Evolutionary conservation across 2,329 filamentous ascomycete genomes (phyloP).

Genomic region (Periconia sp.): DNA sequence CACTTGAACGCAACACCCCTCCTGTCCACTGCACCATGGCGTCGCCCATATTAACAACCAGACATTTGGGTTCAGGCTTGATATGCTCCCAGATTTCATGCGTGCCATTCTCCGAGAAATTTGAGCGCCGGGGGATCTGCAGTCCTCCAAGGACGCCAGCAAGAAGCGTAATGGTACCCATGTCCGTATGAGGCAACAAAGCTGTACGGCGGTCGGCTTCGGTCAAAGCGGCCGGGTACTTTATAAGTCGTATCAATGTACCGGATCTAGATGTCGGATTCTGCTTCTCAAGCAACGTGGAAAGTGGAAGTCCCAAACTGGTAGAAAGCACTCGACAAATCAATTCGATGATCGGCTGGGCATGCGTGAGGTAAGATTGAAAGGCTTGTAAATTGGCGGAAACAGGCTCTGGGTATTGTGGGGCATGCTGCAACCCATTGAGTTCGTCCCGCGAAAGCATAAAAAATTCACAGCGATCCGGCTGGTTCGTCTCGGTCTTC

Average conservation of each 20-base stretch:
- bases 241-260: constrained; percentile 2
- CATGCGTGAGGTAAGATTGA: no score
- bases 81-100: background rate
- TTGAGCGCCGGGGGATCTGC: background rate
- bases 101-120: background rate
- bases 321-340: no score
- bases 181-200: constrained; percentile 2
- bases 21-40: constrained; percentile 3
- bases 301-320: background rate
- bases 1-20: background rate
- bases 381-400: no score
- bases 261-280: background rate
- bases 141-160: background rate
- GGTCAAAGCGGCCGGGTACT: background rate
- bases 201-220: constrained; percentile 1
- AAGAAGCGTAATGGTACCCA: constrained; percentile 4
- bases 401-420: background rate
- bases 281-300: background rate
- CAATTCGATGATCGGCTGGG: background rate
- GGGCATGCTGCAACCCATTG: background rate
- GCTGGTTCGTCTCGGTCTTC: constrained; percentile 6
- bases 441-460: constrained; percentile 1
- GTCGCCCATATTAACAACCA: constrained; percentile 3
- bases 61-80: background rate
- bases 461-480: constrained; percentile 5